Base-by-base conservation (phyloP, 768 basidiomycete species). In the Boletus fagicola region DNA sequence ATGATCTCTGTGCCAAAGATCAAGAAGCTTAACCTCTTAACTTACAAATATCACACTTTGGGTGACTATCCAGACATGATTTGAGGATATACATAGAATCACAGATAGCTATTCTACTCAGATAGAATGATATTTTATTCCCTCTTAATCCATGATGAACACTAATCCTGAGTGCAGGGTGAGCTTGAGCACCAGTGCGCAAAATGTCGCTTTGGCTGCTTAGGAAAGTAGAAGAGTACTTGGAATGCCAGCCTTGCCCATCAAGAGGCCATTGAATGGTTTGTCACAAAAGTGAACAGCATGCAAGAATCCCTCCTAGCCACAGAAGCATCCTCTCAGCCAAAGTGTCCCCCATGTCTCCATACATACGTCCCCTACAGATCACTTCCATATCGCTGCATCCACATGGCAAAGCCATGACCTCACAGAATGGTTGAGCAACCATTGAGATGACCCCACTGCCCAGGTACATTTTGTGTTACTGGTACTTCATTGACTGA, bases 101-200 rank as follows among this genome's bases (percentile, higher is more conserved):
- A n/a, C n/a, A n/a, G n/a, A n/a, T n/a, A n/a, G n/a, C n/a, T n/a
- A n/a, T n/a, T n/a, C n/a, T 0, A 78, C 76, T 0, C 70, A 75
- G 40, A 42, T 53, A 7, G 39, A 38, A 28, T n/a, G 39, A 13
- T 28, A 26, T 28, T 28, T 28, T 6, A 3, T 28, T 28, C 28
- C 3, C 6, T 28, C 3, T 28, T 28, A 6, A 28, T 6, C n/a
- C n/a, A n/a, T n/a, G n/a, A n/a, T n/a, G n/a, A 28, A 28, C 28
- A 28, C 6, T 26, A 26, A n/a, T 28, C 1, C 13, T 20, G 5
- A 50, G n/a, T 0, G 1, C n/a, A 78, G 77, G 73, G 76, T 9
- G 77, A 79, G 58, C 65, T 72, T 0, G 68, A 76, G 42, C 78
- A 80, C 51, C 54, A 65, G 0, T 54, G 44, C 0, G 58, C 73